A percentile compares a stretch with the other conserved stretches of the same genome.
Conservation (phyloP, 352 stramenopile species). For the Bremia lactucae region DNA sequence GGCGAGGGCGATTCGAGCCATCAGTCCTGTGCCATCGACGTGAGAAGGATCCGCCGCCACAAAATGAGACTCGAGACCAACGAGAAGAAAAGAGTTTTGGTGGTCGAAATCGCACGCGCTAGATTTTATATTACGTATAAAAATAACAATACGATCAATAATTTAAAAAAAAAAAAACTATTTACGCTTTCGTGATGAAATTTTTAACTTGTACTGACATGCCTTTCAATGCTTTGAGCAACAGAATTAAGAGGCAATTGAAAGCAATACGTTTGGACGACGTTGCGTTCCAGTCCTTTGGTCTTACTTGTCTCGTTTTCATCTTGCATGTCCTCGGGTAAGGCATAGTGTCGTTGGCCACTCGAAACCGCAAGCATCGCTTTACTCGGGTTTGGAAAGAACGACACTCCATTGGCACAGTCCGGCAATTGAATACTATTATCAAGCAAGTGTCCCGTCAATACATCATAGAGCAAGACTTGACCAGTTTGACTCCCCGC, state of each 20-base stretch:
- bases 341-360: constrained; percentile 52
- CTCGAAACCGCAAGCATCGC: constrained; percentile 44
- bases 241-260: constrained; percentile 6
- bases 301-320: constrained; percentile 17
- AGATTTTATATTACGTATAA: too few relatives aligned
- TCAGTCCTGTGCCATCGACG: constrained; percentile 9
- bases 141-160: too few relatives aligned
- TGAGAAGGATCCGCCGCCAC: constrained; percentile 4
- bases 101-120: constrained; percentile 47
- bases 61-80: constrained; percentile 3
- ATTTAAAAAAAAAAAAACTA: too few relatives aligned
- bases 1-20: constrained; percentile 54
- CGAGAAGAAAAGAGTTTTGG: constrained; percentile 38
- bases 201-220: too few relatives aligned
- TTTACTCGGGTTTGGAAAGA: constrained; percentile 45
- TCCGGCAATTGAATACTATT: constrained; percentile 36
- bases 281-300: constrained; percentile 8
- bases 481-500: constrained; percentile 46
- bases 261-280: constrained; percentile 42
- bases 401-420: constrained; percentile 64
- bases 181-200: too few relatives aligned
- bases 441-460: constrained; percentile 40
- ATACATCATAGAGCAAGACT: constrained; percentile 47
- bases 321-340: constrained; percentile 48
- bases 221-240: not conserved